phyloP scores from a whole-genome alignment of 2,329 filamentous ascomycete genomes.

The Endothia cerciana region DNA sequence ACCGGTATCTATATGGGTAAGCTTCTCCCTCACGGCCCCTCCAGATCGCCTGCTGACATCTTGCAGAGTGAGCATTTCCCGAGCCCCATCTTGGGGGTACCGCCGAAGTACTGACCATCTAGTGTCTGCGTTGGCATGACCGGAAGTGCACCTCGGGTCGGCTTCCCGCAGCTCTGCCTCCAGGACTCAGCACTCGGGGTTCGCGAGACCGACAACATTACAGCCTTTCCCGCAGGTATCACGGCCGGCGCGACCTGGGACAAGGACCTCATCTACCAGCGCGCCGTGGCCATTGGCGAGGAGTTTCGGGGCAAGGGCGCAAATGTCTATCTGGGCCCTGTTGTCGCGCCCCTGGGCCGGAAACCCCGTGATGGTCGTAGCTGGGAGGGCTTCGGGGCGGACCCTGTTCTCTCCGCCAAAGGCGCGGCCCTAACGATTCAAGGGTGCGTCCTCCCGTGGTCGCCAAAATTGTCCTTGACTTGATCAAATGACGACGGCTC shows the following conservation, averaged over 20 bases:
- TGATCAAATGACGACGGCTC: not conserved
- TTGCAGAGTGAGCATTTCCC: constrained; percentile 32
- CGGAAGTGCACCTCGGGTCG: constrained; percentile 70
- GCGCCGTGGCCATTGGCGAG: constrained; percentile 69
- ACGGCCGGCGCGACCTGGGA: constrained; percentile 76
- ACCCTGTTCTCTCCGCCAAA: constrained; percentile 72
- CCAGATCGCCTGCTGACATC: constrained; percentile 23
- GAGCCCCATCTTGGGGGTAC: not conserved
- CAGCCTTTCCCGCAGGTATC: constrained; percentile 79
- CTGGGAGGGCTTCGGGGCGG: constrained; percentile 76
- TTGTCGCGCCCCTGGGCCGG: constrained; percentile 71
- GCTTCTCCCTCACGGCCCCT: constrained; percentile 19
- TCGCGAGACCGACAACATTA: constrained; percentile 73
- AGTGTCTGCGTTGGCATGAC: constrained; percentile 77
- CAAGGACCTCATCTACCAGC: constrained; percentile 70
- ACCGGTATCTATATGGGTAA: constrained; percentile 72
- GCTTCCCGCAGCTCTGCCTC: constrained; percentile 72
- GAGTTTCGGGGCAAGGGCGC: constrained; percentile 76
- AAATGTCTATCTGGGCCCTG: constrained; percentile 71
- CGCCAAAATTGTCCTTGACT: not conserved
- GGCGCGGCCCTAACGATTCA: constrained; percentile 73
- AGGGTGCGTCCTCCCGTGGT: constrained; percentile 47
- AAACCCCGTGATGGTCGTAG: constrained; percentile 74
- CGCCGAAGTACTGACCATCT: constrained; percentile 17
- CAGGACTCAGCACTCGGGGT: constrained; percentile 75